Conservation (phyloP, 768 basidiomycete species). For the Termitomyces eurrhizus region DNA sequence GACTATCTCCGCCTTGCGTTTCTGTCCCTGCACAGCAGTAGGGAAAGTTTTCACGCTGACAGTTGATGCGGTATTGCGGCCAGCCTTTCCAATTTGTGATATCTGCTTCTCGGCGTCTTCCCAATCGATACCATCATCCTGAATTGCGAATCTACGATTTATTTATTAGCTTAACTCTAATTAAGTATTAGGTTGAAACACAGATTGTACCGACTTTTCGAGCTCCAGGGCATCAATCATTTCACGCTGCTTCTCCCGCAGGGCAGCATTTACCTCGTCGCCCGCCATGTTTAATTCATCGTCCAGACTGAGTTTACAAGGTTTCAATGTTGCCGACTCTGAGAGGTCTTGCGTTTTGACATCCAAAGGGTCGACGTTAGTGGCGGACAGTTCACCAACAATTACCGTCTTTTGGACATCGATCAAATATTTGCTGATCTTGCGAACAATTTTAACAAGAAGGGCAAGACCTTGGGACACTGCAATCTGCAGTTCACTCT, state of each 20-base stretch:
- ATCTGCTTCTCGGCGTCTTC: slow-evolving; percentile 71
- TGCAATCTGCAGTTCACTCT: slow-evolving; percentile 80
- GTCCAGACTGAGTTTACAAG: slow-evolving; percentile 44
- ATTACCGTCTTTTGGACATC: slow-evolving; percentile 81
- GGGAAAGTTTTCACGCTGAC: slow-evolving; percentile 64
- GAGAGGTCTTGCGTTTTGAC: slow-evolving; percentile 8
- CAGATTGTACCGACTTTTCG: slow-evolving; percentile 60
- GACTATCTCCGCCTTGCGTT: slow-evolving; percentile 51
- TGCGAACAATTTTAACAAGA: slow-evolving; percentile 87
- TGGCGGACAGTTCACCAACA: slow-evolving; percentile 51
- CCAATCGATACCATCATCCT: slow-evolving; percentile 71
- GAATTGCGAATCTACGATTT: slow-evolving; percentile 64
- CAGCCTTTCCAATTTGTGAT: slow-evolving; percentile 29
- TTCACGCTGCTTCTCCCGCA: slow-evolving; percentile 76
- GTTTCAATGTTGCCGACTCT: slow-evolving; percentile 34
- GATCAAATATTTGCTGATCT: slow-evolving; percentile 70
- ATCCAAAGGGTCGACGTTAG: slow-evolving; percentile 18
- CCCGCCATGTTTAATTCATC: slow-evolving; percentile 80
- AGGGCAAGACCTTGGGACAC: slow-evolving; percentile 87
- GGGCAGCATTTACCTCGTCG: slow-evolving; percentile 60
- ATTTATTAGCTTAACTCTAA: slow-evolving; percentile 16
- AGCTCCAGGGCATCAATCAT: slow-evolving; percentile 88
- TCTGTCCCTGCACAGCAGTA: slow-evolving; percentile 33
- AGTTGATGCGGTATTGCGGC: slow-evolving; percentile 54
- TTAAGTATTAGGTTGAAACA: not conserved